Percentiles rank a stretch among this genome's conserved stretches.
phyloP scores from a whole-genome alignment of 2,329 filamentous ascomycete genomes.

The Pseudogymnoascus sp. region DNA sequence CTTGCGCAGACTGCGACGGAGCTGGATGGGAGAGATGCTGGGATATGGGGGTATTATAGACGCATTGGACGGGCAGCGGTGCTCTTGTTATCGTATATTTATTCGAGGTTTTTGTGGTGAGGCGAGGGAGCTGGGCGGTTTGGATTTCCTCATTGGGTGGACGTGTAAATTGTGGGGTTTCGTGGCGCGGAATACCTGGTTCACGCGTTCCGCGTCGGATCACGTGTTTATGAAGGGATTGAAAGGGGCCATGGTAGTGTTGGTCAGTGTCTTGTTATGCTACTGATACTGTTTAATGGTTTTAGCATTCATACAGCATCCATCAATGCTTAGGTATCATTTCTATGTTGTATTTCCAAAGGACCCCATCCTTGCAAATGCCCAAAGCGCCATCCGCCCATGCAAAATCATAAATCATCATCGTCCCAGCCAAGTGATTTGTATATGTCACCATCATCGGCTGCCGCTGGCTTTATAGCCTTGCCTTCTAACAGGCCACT shows the following conservation, averaged over 20 bases:
- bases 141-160: conserved; percentile 10
- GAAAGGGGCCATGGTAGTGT: background rate
- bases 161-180: conserved; percentile 9
- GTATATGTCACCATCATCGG: conserved; percentile 10
- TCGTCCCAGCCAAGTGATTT: conserved; percentile 13
- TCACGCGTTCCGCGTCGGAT: conserved; percentile 8
- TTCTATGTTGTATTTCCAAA: conserved; percentile 6
- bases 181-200: background rate
- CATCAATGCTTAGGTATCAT: conserved; percentile 4
- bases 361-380: conserved; percentile 7
- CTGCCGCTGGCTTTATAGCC: background rate
- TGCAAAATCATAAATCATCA: conserved; percentile 13
- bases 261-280: background rate
- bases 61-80: background rate
- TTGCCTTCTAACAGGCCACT: background rate
- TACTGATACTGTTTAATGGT: conserved; percentile 4
- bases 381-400: conserved; percentile 4
- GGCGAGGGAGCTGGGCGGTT: background rate
- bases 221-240: background rate
- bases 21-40: background rate
- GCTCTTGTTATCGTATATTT: background rate
- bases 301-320: background rate
- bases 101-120: background rate
- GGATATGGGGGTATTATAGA: conserved; percentile 4
- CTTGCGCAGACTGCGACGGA: background rate